phyloP scores from a whole-genome alignment of 2,329 filamentous ascomycete species.

The Neofusicoccum cordaticola region DNA sequence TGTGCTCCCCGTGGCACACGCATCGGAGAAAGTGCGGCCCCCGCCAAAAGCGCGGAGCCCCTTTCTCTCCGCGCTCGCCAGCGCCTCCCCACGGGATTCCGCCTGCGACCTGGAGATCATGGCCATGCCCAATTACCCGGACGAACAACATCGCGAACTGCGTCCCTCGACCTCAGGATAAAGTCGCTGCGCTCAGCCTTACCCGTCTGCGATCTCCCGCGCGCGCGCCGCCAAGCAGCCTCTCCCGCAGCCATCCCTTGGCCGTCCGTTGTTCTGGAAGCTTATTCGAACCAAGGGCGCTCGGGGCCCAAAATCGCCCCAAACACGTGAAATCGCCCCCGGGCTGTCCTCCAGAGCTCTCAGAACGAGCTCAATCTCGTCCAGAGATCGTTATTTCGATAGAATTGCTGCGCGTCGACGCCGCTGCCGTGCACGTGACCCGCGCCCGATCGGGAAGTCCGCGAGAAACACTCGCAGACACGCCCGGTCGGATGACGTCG shows the following conservation, averaged over 20 bases:
- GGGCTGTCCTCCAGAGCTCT: not conserved
- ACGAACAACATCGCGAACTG: conserved; percentile 10
- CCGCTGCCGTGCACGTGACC: not conserved
- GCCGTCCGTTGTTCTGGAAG: not conserved
- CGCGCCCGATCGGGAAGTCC: not conserved
- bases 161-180: not conserved
- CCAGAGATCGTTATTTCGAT: too few relatives aligned
- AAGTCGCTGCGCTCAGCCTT: conserved; percentile 9
- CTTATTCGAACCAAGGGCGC: conserved; percentile 5
- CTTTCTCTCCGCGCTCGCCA: conserved; percentile 5
- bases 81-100: not conserved
- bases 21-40: not conserved
- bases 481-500: not conserved
- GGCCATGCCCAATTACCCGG: conserved; percentile 1
- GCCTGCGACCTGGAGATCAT: conserved; percentile 12
- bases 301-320: not conserved
- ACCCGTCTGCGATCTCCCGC: conserved; percentile 4
- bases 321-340: not conserved
- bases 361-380: not conserved
- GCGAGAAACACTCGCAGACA: not conserved
- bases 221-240: conserved; percentile 1
- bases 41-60: not conserved
- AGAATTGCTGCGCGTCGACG: not conserved
- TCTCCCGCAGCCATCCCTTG: conserved; percentile 7
- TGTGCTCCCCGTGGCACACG: conserved; percentile 1